phyloP scores from a whole-genome alignment of 2,329 filamentous ascomycete genomes.

The Cryoendolithus antarcticus region DNA sequence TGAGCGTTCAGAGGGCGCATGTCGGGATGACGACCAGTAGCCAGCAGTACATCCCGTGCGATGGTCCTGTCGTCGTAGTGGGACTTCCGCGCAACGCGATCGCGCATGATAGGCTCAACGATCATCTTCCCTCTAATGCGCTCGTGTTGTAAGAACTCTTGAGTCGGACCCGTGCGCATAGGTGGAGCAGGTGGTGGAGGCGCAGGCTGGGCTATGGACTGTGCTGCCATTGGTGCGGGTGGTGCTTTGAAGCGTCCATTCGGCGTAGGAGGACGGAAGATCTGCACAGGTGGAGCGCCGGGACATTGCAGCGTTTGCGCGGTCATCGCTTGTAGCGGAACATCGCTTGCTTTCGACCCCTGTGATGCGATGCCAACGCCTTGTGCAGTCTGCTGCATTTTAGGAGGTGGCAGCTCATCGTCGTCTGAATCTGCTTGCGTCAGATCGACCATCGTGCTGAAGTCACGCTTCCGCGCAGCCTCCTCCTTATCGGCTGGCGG shows the following conservation, averaged over 20 bases:
- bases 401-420: slow-evolving; percentile 33
- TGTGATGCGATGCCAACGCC: not conserved
- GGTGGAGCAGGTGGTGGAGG: slow-evolving; percentile 3
- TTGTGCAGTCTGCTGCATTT: slow-evolving; percentile 18
- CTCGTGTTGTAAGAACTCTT: slow-evolving; percentile 18
- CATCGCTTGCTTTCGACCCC: no score
- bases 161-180: slow-evolving; percentile 15
- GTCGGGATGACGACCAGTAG: slow-evolving; percentile 48
- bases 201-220: not conserved
- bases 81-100: slow-evolving; percentile 35
- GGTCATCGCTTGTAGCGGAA: no score
- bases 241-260: not conserved
- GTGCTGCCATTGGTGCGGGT: not conserved
- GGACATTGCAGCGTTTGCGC: no score
- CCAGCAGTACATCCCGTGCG: slow-evolving; percentile 50
- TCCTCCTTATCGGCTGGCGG: slow-evolving; percentile 39
- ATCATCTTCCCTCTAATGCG: slow-evolving; percentile 23
- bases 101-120: slow-evolving; percentile 35
- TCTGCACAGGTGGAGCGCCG: no score
- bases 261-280: not conserved
- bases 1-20: slow-evolving; percentile 49
- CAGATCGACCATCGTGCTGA: slow-evolving; percentile 43
- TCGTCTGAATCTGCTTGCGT: slow-evolving; percentile 28
- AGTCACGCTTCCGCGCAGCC: slow-evolving; percentile 42
- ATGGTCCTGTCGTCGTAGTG: slow-evolving; percentile 50